Conservation (phyloP, 139 green algal species). For the Yamagishiella unicocca region DNA sequence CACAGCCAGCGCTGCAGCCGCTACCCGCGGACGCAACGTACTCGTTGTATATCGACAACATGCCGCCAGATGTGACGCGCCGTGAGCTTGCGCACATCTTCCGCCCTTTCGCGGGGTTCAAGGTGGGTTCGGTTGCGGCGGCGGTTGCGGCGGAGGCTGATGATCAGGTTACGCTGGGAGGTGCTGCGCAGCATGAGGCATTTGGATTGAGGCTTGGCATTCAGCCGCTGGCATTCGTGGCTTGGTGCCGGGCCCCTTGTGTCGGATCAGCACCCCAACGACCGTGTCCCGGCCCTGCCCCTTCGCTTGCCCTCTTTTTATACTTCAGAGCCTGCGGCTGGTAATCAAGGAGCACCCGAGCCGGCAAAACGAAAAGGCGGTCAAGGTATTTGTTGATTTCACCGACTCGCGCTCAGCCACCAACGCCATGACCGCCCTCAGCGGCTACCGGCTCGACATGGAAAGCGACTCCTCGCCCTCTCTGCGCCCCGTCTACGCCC, state of each 20-base stretch:
- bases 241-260: neutral
- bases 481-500: constrained; percentile 45
- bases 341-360: constrained; percentile 66
- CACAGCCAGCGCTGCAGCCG: neutral
- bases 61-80: constrained; percentile 70
- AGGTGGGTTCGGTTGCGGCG: constrained; percentile 55
- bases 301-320: no score
- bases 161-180: no score
- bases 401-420: constrained; percentile 46
- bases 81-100: constrained; percentile 83
- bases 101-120: constrained; percentile 72
- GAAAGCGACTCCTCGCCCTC: constrained; percentile 19
- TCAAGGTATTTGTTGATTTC: constrained; percentile 70
- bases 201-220: no score
- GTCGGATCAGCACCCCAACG: neutral
- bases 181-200: no score
- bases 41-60: constrained; percentile 71
- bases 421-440: constrained; percentile 52
- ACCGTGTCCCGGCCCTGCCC: no score
- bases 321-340: constrained; percentile 61
- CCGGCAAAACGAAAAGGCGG: constrained; percentile 44
- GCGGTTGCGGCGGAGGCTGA: no score
- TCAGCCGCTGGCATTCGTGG: no score
- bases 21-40: constrained; percentile 53
- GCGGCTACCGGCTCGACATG: constrained; percentile 58